Evolutionary conservation across 805 yeast species (phyloP).

Genomic region (Naumovozyma castellii): DNA sequence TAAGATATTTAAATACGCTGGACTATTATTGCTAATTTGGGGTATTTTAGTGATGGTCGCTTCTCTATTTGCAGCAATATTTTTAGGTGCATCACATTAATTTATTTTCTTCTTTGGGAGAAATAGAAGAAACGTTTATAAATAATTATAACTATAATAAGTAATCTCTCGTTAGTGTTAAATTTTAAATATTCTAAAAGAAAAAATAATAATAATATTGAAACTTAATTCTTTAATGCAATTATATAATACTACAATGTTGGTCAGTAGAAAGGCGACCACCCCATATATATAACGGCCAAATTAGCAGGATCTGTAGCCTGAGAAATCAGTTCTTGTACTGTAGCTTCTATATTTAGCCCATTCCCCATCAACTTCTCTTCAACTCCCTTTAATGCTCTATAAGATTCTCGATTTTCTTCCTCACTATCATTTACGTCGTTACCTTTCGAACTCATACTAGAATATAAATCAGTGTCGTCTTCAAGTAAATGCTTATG

Average conservation of each 20-base stretch:
- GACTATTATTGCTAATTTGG: conserved; percentile 37
- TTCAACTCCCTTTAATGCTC: conserved; percentile 65
- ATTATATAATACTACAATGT: background rate
- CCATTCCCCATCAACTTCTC: conserved; percentile 58
- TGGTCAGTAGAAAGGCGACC: conserved; percentile 72
- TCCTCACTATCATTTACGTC: conserved; percentile 8
- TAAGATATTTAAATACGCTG: conserved; percentile 29
- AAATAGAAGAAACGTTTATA: too few relatives aligned
- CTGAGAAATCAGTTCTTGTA: conserved; percentile 67
- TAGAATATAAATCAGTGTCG: conserved; percentile 11
- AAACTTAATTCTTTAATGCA: too few relatives aligned
- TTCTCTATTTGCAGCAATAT: conserved; percentile 34
- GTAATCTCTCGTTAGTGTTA: too few relatives aligned
- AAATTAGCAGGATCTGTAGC: conserved; percentile 63
- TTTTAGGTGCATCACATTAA: conserved; percentile 22
- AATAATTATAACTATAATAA: too few relatives aligned
- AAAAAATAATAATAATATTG: background rate
- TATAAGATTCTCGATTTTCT: conserved; percentile 63
- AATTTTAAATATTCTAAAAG: background rate
- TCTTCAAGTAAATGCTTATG: conserved; percentile 31
- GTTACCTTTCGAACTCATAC: background rate
- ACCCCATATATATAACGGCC: conserved; percentile 70
- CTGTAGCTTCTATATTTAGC: conserved; percentile 74
- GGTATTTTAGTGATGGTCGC: conserved; percentile 44
- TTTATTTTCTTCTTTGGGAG: too few relatives aligned